phyloP scores from a whole-genome alignment of 148 eudicot genomes.

The Persicaria maculosa region DNA sequence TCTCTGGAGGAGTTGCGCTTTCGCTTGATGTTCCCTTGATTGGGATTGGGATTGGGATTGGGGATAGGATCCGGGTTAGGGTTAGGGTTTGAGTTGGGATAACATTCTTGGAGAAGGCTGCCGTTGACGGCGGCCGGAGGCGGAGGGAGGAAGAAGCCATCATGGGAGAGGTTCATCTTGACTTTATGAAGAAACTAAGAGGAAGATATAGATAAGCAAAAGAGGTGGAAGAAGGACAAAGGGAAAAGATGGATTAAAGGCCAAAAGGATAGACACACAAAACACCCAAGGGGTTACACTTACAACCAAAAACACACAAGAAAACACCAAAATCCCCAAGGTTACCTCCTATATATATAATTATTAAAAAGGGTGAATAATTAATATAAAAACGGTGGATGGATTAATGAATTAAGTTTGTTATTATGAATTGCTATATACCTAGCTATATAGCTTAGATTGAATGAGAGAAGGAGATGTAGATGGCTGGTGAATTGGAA shows the following conservation, averaged over 20 bases:
- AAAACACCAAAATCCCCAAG: constrained; percentile 1
- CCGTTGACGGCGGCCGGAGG: neutral
- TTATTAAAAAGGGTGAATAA: neutral
- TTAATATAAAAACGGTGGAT: too few species aligned
- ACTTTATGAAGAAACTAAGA: neutral
- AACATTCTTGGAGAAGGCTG: neutral
- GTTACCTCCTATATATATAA: neutral
- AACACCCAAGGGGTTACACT: neutral
- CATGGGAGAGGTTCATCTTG: constrained; percentile 10
- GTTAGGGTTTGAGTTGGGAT: neutral
- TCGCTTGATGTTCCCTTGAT: neutral
- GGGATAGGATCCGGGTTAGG: neutral
- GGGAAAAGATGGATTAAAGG: constrained; percentile 4
- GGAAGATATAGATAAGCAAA: neutral
- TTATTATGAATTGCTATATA: neutral
- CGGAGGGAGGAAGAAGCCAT: constrained; percentile 11
- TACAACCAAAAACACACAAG: constrained; percentile 8
- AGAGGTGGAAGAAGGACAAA: neutral
- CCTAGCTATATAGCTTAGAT: neutral
- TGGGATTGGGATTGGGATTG: too few species aligned
- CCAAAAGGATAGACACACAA: neutral
- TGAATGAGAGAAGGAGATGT: neutral
- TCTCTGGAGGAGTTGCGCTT: constrained; percentile 9
- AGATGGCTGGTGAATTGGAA: neutral
- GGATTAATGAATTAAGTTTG: neutral